A percentile compares a stretch with the other conserved stretches of the same genome.
These are phyloP conservation scores for Fibroporia radiculosa DNA, from an alignment of 768 basidiomycete species.

Conservation along the genomic window DNA sequence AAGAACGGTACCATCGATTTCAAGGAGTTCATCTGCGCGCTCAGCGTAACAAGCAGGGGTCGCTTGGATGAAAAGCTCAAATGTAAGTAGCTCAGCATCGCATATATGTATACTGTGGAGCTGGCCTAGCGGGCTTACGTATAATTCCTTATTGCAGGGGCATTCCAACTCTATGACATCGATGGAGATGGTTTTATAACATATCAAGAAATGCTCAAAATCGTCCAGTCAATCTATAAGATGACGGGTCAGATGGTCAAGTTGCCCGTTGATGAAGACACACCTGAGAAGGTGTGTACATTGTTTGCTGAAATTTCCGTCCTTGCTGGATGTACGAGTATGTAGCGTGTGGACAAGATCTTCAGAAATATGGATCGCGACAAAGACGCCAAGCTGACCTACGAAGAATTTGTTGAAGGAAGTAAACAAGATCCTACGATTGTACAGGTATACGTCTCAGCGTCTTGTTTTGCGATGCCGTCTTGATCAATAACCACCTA, in stretches of 20 bases:
- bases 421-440: slow-evolving; percentile 99
- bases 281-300: slow-evolving; percentile 85
- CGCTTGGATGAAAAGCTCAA: slow-evolving; percentile 95
- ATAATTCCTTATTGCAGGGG: slow-evolving; percentile 54
- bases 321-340: neutral
- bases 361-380: slow-evolving; percentile 96
- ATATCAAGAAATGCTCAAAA: slow-evolving; percentile 98
- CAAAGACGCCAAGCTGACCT: slow-evolving; percentile 89
- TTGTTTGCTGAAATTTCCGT: neutral
- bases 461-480: slow-evolving; percentile 2
- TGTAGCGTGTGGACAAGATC: slow-evolving; percentile 97
- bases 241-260: slow-evolving; percentile 99
- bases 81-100: slow-evolving; percentile 48
- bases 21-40: slow-evolving; percentile 97
- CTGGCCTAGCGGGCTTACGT: neutral
- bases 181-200: slow-evolving; percentile 98
- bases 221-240: slow-evolving; percentile 97
- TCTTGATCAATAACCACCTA: slow-evolving; percentile 8
- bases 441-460: slow-evolving; percentile 66
- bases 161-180: slow-evolving; percentile 98
- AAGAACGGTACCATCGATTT: slow-evolving; percentile 98
- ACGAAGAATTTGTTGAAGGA: slow-evolving; percentile 96
- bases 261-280: slow-evolving; percentile 96
- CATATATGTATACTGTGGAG: neutral
- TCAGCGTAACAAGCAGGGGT: slow-evolving; percentile 91